Base-by-base conservation (phyloP, 1,139 yeast genomes). In the Saccharomycopsis crataegensis region DNA sequence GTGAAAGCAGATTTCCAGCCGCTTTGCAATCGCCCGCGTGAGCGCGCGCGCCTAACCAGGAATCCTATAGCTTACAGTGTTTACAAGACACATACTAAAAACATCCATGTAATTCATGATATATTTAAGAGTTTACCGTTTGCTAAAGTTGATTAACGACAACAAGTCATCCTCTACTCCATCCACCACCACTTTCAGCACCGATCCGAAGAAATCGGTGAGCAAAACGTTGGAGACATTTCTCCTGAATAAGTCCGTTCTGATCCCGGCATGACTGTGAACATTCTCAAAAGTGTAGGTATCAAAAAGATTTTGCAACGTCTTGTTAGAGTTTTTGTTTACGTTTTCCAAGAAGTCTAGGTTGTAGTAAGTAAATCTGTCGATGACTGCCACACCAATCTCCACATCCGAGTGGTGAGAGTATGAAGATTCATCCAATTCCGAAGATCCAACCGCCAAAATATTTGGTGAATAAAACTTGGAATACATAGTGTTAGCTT, bases 361-460 rank as follows among this genome's bases (percentile, higher is more conserved):
- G 48, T 91, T 91, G 69, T 82, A 90, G 68, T 90, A 91, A 0
- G 99, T 93, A 69, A 93, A 93, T 62, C 99, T 75, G 68, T 93
- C 99, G 65, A 93, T 93, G 11, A 93, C 97, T 0, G 99, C 98
- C 53, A 94, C 99, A 2, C 99, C 99, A 50, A 93, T 82, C 64
- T 93, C 97, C 59, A 85, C 80, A 65, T 93, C 99, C 1, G 97
- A 89, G 67, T 90, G 96, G 65, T 93, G 98, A 2, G 97, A 90
- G 66, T 91, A 93, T 1, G 96, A 88, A 52, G 93, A 84, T 68
- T 94, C 97, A 55, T 86, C 96, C 9, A 89, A 61, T 61, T 77
- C 85, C n/a, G 96, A 86, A 1, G 97, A 89, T 0, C 99, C 99
- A 47, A 93, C 95, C 0, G 97, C 90, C 56, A 93, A 72, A 49